Conservation (phyloP, 805 yeast genomes). For the Wickerhamiella qilinensis region DNA sequence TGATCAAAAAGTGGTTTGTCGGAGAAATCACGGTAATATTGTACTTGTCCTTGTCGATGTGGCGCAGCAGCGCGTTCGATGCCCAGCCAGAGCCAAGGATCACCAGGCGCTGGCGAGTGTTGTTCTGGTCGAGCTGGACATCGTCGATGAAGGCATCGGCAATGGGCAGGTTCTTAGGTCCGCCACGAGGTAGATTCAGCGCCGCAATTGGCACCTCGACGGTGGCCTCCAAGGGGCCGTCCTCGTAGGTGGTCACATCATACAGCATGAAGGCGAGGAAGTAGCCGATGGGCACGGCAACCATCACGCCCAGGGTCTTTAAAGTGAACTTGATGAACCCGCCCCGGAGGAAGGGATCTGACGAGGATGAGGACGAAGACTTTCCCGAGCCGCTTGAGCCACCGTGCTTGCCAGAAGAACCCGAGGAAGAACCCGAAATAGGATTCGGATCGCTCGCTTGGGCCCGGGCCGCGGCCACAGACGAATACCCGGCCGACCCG, state of each 20-base stretch:
- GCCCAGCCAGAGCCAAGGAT: conserved; percentile 63
- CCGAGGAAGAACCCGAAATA: no score
- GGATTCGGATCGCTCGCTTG: no score
- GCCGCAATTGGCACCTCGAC: conserved; percentile 38
- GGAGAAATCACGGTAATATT: conserved; percentile 55
- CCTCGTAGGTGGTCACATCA: conserved; percentile 46
- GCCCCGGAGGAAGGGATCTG: no score
- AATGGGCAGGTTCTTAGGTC: conserved; percentile 57
- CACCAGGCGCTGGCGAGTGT: conserved; percentile 37
- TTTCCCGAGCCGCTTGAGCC: no score
- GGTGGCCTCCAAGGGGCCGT: conserved; percentile 22
- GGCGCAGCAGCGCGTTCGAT: conserved; percentile 40
- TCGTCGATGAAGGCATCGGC: conserved; percentile 40
- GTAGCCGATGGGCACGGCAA: conserved; percentile 16
- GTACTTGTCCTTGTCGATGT: conserved; percentile 36
- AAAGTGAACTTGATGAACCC: no score
- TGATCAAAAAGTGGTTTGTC: conserved; percentile 50
- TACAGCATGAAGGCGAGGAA: conserved; percentile 41
- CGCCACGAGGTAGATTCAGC: conserved; percentile 40
- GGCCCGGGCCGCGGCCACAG: no score
- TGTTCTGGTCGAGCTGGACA: conserved; percentile 33
- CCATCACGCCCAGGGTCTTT: background rate
- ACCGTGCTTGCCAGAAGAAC: no score
- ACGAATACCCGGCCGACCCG: no score
- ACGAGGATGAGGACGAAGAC: no score